phyloP scores from a whole-genome alignment of 352 stramenopile genomes.

The Pythium periplocum region DNA sequence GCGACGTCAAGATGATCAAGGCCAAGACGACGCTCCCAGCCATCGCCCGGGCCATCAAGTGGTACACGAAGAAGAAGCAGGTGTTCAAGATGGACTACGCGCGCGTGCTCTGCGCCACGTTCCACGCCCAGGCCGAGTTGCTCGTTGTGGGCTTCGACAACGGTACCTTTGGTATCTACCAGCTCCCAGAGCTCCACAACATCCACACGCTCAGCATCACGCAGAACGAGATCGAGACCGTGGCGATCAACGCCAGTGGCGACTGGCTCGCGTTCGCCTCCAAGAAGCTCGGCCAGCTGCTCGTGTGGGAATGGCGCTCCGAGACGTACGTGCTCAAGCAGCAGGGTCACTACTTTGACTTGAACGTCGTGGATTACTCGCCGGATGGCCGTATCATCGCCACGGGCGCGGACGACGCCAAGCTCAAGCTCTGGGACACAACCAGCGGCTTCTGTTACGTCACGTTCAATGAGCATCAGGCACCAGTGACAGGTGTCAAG shows the following conservation, averaged over 20 bases:
- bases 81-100: constrained; percentile 89
- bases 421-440: constrained; percentile 98
- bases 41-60: constrained; percentile 75
- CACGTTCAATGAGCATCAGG: constrained; percentile 97
- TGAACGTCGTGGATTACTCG: constrained; percentile 96
- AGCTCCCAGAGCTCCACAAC: constrained; percentile 93
- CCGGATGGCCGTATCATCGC: constrained; percentile 95
- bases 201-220: constrained; percentile 96
- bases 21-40: constrained; percentile 34
- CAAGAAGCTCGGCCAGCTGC: constrained; percentile 96
- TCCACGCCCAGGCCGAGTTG: constrained; percentile 81
- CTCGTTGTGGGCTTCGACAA: constrained; percentile 96
- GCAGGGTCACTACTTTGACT: constrained; percentile 98
- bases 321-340: constrained; percentile 99
- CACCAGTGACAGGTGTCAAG: constrained; percentile 94
- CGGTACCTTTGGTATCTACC: constrained; percentile 98
- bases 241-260: constrained; percentile 93
- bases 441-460: constrained; percentile 98
- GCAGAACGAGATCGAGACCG: constrained; percentile 87
- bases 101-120: constrained; percentile 86
- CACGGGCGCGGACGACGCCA: constrained; percentile 98
- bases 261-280: constrained; percentile 99
- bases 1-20: constrained; percentile 24
- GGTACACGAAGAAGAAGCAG: constrained; percentile 82
- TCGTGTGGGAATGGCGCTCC: constrained; percentile 99